Evolutionary conservation across 2,329 filamentous ascomycete species (phyloP).

Genomic region (Fusarium brachygibbosum): DNA sequence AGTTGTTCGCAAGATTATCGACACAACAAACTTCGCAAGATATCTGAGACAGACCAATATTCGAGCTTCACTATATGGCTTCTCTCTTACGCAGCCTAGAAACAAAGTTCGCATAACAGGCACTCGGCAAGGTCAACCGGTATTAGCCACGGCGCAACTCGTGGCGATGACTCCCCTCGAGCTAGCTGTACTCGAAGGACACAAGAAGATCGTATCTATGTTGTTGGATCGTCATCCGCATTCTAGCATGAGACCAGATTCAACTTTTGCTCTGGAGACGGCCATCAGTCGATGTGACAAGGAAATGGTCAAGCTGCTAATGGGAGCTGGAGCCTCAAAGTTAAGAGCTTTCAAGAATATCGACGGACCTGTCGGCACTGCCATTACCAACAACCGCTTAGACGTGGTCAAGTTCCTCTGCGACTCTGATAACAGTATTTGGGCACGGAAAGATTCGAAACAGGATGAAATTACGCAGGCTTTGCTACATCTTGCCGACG

Average conservation of each 20-base stretch:
- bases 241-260: not conserved
- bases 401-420: constrained; percentile 19
- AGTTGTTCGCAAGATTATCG: constrained; percentile 4
- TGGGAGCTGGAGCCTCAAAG: not conserved
- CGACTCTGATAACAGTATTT: not conserved
- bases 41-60: not conserved
- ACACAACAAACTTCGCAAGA: not conserved
- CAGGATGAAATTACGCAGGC: constrained; percentile 1
- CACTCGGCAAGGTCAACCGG: not conserved
- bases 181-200: constrained; percentile 4
- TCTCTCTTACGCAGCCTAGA: not conserved
- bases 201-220: not conserved
- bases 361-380: constrained; percentile 8
- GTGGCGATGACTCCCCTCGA: constrained; percentile 14
- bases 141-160: not conserved
- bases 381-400: constrained; percentile 1
- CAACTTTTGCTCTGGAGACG: not conserved
- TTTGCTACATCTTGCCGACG: not conserved
- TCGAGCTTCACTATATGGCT: not conserved
- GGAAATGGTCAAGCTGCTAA: not conserved
- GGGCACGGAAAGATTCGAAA: not conserved
- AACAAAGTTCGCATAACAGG: not conserved
- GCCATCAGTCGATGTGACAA: constrained; percentile 8
- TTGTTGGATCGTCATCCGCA: not conserved
- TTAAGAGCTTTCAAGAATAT: not conserved